A percentile compares a stretch with the other conserved stretches of the same genome.
phyloP scores from a whole-genome alignment of 371 early-diverging fungal genomes.

The Lichtheimia ornata region DNA sequence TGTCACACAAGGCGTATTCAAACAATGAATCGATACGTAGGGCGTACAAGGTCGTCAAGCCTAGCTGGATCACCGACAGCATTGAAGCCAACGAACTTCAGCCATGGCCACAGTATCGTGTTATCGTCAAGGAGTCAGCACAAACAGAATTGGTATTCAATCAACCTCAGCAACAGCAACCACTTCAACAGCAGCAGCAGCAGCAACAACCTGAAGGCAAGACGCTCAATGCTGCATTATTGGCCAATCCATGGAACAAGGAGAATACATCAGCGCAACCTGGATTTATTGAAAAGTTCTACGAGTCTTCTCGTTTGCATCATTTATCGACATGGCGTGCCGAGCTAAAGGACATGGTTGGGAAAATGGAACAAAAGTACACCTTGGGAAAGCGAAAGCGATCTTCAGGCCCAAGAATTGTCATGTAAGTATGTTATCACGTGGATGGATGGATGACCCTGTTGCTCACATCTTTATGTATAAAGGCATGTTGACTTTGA shows the following conservation, averaged over 20 bases:
- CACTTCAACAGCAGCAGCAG: neutral
- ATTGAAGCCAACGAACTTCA: slow-evolving; percentile 57
- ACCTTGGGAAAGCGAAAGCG: slow-evolving; percentile 11
- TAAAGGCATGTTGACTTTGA: slow-evolving; percentile 91
- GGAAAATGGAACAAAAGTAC: slow-evolving; percentile 31
- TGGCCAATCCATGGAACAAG: slow-evolving; percentile 46
- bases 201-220: slow-evolving; percentile 10
- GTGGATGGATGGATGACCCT: too few species aligned
- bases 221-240: slow-evolving; percentile 20
- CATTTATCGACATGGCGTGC: slow-evolving; percentile 82
- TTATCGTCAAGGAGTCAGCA: slow-evolving; percentile 9
- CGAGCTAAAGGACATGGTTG: slow-evolving; percentile 67
- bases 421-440: slow-evolving; percentile 27
- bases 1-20: neutral
- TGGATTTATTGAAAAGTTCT: slow-evolving; percentile 77
- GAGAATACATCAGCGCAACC: slow-evolving; percentile 47
- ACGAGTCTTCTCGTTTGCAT: slow-evolving; percentile 80
- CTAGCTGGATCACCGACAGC: slow-evolving; percentile 79
- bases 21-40: slow-evolving; percentile 26
- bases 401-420: slow-evolving; percentile 15
- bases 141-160: slow-evolving; percentile 30
- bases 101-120: slow-evolving; percentile 67
- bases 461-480: too few species aligned
- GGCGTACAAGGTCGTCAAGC: slow-evolving; percentile 73
- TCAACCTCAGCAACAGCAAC: neutral